Evolutionary conservation across 495 filamentous ascomycete species (phyloP), one percentile per base, ranked within the genome.

Genomic region (Diplogelasinospora grovesii): DNA sequence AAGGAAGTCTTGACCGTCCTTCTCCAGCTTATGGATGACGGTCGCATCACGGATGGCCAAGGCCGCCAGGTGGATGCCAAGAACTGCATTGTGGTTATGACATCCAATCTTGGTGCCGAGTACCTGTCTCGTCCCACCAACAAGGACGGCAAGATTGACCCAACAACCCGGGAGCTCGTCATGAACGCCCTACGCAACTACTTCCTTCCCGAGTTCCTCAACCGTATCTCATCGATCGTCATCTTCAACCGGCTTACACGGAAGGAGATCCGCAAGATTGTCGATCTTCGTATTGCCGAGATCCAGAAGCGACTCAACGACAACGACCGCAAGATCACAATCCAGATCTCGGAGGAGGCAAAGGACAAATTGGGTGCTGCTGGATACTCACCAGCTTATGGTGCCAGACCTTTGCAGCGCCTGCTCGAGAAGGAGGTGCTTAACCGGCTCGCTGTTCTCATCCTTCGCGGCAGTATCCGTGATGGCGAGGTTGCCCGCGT

Each of bases 71-170:
- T 98, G 45, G 93, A 98, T 56, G 93, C 89, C 24, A 84, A 78
- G 59, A 98, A 98, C 73, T 97, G 89, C 60, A 96, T 98, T 50
- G 90, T 98, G 29, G 90, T 98, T 65, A 93, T 98, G 87, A 98
- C 92, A 20, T 94, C 86, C 54, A 98, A 98, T 65, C 63, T 98
- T 13, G 92, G 92, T 37, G 92, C 92, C 29, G 90, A 96, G 57
- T 93, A 79, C 64, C 83, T 98, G n/a, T 66, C 86, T 41, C 82
- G 87, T 4, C 78, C 82, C 13, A 80, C 77, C 31, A 73, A 73
- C 36, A 74, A 77, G 28, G 86, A 94, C 52, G 92, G 92, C 42
- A 78, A 66, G 54, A 95, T 98, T 49, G 92, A 97, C 39, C 77
- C 82, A 2, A 84, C 86, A 9, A 95, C 88, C 3, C 76, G 74